Evolutionary conservation across 2,329 filamentous ascomycete genomes (phyloP).

Genomic region (Fonsecaea erecta): DNA sequence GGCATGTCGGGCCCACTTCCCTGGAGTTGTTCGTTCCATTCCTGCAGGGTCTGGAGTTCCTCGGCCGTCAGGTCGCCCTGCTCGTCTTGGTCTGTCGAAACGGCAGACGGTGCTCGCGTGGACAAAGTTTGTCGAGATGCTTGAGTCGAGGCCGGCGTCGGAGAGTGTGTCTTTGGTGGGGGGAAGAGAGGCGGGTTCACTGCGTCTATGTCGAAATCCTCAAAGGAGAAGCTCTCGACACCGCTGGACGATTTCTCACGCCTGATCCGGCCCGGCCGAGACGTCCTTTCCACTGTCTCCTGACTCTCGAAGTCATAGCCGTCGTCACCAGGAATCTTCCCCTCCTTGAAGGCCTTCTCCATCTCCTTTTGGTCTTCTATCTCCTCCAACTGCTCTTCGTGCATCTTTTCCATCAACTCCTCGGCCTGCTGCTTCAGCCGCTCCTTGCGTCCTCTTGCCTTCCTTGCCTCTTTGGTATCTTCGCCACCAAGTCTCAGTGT

Average conservation of each 20-base stretch:
- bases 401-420: constrained; percentile 27
- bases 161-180: neutral
- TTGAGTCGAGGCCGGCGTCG: neutral
- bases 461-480: constrained; percentile 29
- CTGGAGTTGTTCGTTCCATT: constrained; percentile 6
- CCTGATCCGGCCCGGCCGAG: constrained; percentile 56
- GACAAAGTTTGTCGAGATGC: neutral
- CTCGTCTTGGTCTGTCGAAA: neutral
- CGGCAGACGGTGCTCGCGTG: neutral
- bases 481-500: constrained; percentile 53
- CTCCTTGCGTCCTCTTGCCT: constrained; percentile 20
- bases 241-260: constrained; percentile 48
- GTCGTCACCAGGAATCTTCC: constrained; percentile 4
- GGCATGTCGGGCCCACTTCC: neutral
- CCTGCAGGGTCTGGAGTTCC: constrained; percentile 27
- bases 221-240: constrained; percentile 27
- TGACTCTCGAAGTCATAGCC: constrained; percentile 49
- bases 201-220: constrained; percentile 24
- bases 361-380: constrained; percentile 23
- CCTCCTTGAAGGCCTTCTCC: constrained; percentile 17
- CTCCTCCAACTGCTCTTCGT: constrained; percentile 24
- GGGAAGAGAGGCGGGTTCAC: constrained; percentile 20
- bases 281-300: constrained; percentile 45
- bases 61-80: constrained; percentile 34
- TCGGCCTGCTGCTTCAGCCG: constrained; percentile 26